These are phyloP conservation scores for Papilionanthe hybrid DNA, from an alignment of 116 monocot genomes.

Conservation along the genomic window DNA sequence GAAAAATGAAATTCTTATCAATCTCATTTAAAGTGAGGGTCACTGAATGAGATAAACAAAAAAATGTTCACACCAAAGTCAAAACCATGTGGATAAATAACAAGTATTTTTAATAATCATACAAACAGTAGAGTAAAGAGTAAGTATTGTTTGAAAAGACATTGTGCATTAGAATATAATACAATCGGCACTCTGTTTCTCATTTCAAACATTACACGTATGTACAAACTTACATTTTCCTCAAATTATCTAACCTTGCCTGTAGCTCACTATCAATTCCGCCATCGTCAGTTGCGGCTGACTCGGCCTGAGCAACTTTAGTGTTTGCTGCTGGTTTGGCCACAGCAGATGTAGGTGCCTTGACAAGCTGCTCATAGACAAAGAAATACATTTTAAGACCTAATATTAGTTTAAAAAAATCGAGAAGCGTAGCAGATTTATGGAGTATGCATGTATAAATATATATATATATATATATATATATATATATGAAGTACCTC, in stretches of 20 bases:
- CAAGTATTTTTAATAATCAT: neutral
- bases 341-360: constrained; percentile 24
- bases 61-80: neutral
- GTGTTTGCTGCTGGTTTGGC: constrained; percentile 6
- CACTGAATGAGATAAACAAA: neutral
- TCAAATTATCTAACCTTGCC: constrained; percentile 28
- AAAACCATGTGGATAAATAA: neutral
- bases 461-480: too few species aligned
- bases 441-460: neutral
- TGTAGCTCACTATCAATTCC: constrained; percentile 28
- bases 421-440: neutral
- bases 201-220: neutral
- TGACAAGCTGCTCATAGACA: constrained; percentile 20
- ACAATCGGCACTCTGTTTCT: neutral
- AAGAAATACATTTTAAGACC: neutral
- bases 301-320: constrained; percentile 27
- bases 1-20: neutral
- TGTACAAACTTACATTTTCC: constrained; percentile 23
- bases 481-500: constrained; percentile 9
- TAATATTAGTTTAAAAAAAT: neutral
- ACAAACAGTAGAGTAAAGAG: neutral
- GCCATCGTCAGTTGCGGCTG: constrained; percentile 15
- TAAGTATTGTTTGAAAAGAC: neutral
- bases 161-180: neutral
- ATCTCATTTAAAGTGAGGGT: neutral